A percentile compares a stretch with the other conserved stretches of the same genome.
Conservation (phyloP, 306 rosid species). For the Hippophae tibetana region DNA sequence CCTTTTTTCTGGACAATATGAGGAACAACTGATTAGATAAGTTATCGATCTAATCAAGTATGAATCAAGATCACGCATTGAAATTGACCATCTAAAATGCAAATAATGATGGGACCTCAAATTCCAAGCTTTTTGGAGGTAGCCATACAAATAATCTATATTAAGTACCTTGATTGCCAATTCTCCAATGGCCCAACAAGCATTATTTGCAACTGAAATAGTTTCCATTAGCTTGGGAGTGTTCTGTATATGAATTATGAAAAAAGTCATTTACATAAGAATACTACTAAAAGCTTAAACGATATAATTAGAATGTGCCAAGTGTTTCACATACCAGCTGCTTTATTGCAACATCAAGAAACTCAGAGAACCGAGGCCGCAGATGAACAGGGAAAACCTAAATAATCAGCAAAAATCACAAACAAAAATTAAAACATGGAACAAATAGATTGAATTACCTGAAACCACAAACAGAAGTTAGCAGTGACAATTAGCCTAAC, state of each 20-base stretch:
- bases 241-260: conserved; percentile 38
- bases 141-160: background rate
- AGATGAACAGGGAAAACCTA: conserved; percentile 84
- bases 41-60: too few species aligned
- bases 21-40: too few species aligned
- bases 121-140: background rate
- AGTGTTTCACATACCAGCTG: conserved; percentile 66
- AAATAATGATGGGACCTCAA: background rate
- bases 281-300: conserved; percentile 10
- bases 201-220: conserved; percentile 94
- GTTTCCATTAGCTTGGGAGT: conserved; percentile 70
- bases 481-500: conserved; percentile 1
- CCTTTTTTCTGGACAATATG: too few species aligned
- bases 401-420: conserved; percentile 20
- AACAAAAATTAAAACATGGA: conserved; percentile 11
- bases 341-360: conserved; percentile 78
- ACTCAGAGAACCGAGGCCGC: conserved; percentile 71
- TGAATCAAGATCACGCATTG: too few species aligned
- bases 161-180: conserved; percentile 83
- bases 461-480: background rate
- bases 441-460: background rate
- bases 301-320: background rate
- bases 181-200: conserved; percentile 99
- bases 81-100: background rate
- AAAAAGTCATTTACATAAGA: conserved; percentile 8